These are phyloP conservation scores for Lactifluus volemus DNA, from an alignment of 768 basidiomycete species.

Conservation along the genomic window DNA sequence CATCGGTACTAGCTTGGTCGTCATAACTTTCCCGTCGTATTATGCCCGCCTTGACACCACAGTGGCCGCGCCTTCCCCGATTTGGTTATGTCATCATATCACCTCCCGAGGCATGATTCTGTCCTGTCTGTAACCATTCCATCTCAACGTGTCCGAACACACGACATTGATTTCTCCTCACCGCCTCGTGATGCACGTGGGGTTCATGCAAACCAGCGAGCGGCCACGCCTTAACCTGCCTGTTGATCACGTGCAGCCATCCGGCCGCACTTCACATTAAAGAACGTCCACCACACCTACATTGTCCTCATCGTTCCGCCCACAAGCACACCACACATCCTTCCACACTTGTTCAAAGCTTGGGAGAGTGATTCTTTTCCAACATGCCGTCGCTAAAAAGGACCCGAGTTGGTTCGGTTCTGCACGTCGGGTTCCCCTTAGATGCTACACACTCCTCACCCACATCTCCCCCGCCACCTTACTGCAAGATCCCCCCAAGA, in stretches of 20 bases:
- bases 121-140: conserved; percentile 15
- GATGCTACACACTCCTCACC: conserved; percentile 8
- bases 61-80: neutral
- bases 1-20: conserved; percentile 2
- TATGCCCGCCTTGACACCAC: neutral
- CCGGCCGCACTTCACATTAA: conserved; percentile 18
- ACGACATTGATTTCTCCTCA: conserved; percentile 1
- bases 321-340: conserved; percentile 13
- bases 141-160: conserved; percentile 14
- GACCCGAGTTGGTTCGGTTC: conserved; percentile 2
- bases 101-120: conserved; percentile 10
- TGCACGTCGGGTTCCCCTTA: conserved; percentile 4
- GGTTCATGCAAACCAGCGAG: conserved; percentile 1
- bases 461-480: conserved; percentile 4
- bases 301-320: conserved; percentile 14
- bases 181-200: conserved; percentile 17
- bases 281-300: conserved; percentile 9
- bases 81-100: conserved; percentile 8
- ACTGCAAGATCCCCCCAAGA: conserved; percentile 11
- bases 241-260: conserved; percentile 11
- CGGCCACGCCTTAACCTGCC: conserved; percentile 17
- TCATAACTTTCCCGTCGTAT: neutral
- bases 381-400: conserved; percentile 16
- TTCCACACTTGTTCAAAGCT: conserved; percentile 12
- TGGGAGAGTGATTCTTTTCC: neutral